These are phyloP conservation scores for Diaporthe capsici DNA, from an alignment of 2,329 filamentous ascomycete species.

Conservation along the genomic window DNA sequence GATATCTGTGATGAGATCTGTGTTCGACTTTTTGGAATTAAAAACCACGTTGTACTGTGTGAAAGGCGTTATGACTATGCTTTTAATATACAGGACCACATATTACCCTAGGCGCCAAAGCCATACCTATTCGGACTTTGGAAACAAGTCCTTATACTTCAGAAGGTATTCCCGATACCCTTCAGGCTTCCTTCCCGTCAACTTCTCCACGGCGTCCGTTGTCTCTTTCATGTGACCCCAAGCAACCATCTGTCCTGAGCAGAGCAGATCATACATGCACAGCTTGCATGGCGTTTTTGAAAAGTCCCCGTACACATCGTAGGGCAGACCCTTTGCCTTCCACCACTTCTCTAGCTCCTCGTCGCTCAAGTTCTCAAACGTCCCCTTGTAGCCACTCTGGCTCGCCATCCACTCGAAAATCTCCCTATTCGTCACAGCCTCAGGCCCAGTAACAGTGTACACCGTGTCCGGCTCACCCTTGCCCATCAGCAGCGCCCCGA, in stretches of 20 bases:
- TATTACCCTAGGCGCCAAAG: not conserved
- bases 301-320: slow-evolving; percentile 41
- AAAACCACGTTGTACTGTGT: not conserved
- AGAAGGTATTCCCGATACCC: slow-evolving; percentile 39
- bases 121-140: slow-evolving; percentile 22
- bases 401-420: slow-evolving; percentile 44
- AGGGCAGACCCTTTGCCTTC: slow-evolving; percentile 41
- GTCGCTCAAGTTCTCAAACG: slow-evolving; percentile 42
- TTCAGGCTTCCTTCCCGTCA: slow-evolving; percentile 37
- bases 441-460: slow-evolving; percentile 43
- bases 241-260: slow-evolving; percentile 42
- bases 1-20: not conserved
- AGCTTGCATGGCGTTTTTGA: slow-evolving; percentile 42
- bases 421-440: slow-evolving; percentile 42
- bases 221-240: slow-evolving; percentile 36
- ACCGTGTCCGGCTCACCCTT: slow-evolving; percentile 37
- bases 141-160: slow-evolving; percentile 40
- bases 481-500: slow-evolving; percentile 43
- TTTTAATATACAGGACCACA: not conserved
- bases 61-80: not conserved
- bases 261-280: slow-evolving; percentile 43
- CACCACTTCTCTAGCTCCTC: slow-evolving; percentile 42
- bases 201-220: slow-evolving; percentile 37
- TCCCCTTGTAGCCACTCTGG: slow-evolving; percentile 42
- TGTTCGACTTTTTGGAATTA: too few species aligned